Conservation (phyloP, 257 asterid species). For the Dorcoceras hygrometricum region DNA sequence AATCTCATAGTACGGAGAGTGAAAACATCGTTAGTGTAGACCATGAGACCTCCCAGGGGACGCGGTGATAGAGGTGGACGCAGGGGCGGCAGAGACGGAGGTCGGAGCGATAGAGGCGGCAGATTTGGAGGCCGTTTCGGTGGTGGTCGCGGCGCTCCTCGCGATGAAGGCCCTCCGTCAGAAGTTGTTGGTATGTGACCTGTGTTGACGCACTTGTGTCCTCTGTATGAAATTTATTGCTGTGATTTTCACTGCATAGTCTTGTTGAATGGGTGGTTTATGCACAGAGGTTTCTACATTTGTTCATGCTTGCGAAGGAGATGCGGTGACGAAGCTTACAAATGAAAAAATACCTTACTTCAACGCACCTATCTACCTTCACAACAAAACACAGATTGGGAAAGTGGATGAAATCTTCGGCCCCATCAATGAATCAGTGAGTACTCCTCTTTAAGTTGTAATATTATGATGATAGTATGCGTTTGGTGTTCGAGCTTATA, state of each 20-base stretch:
- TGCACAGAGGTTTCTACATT: constrained; percentile 76
- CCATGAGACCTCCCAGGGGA: constrained; percentile 96
- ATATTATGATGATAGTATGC: not conserved
- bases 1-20: no score
- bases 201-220: not conserved
- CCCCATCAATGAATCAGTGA: constrained; percentile 93
- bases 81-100: constrained; percentile 33
- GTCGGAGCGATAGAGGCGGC: constrained; percentile 54
- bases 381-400: constrained; percentile 92
- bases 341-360: constrained; percentile 89
- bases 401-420: constrained; percentile 98
- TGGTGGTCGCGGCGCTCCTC: constrained; percentile 48
- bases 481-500: not conserved
- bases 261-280: not conserved
- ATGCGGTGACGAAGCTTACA: constrained; percentile 84
- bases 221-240: not conserved
- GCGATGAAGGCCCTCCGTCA: constrained; percentile 76
- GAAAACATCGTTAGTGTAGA: not conserved
- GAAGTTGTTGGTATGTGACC: constrained; percentile 58
- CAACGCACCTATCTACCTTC: constrained; percentile 90
- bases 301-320: constrained; percentile 89
- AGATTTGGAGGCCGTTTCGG: constrained; percentile 42
- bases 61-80: constrained; percentile 76
- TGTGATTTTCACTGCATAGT: not conserved
- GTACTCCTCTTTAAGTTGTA: constrained; percentile 18